A percentile compares a stretch with the other conserved stretches of the same genome.
phyloP scores from a whole-genome alignment of 2,329 filamentous ascomycete species.

The Parastagonospora nodorum region DNA sequence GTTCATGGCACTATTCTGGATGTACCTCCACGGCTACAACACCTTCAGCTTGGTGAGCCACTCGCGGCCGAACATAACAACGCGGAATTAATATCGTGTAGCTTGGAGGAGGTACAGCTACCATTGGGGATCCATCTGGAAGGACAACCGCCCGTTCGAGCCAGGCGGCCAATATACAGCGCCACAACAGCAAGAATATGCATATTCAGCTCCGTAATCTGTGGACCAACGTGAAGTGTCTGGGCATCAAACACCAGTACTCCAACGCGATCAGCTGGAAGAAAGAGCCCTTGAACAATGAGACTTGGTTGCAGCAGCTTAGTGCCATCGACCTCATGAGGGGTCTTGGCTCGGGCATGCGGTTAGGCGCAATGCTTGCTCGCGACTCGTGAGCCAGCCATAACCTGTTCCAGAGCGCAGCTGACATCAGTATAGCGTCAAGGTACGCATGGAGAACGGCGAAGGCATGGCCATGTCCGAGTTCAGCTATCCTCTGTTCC shows the following conservation, averaged over 20 bases:
- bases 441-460: conserved; percentile 79
- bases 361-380: conserved; percentile 84
- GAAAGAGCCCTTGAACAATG: conserved; percentile 78
- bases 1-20: conserved; percentile 83
- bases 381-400: conserved; percentile 75
- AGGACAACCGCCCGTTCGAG: conserved; percentile 66
- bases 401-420: too few species aligned
- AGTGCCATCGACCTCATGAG: conserved; percentile 76
- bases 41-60: conserved; percentile 64
- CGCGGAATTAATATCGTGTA: conserved; percentile 34
- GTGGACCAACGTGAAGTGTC: conserved; percentile 72
- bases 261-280: conserved; percentile 67
- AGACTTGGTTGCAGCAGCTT: conserved; percentile 76
- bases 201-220: conserved; percentile 72
- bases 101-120: conserved; percentile 75
- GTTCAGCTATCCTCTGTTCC: conserved; percentile 89
- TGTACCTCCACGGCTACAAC: conserved; percentile 76
- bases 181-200: conserved; percentile 70
- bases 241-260: conserved; percentile 70
- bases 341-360: conserved; percentile 72
- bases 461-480: conserved; percentile 95
- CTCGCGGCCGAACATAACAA: conserved; percentile 7
- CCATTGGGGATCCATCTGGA: conserved; percentile 78
- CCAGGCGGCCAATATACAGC: conserved; percentile 58
- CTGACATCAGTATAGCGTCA: conserved; percentile 61